Conservation (phyloP, 2,329 filamentous ascomycete species). For the Xylariaceae sp. region DNA sequence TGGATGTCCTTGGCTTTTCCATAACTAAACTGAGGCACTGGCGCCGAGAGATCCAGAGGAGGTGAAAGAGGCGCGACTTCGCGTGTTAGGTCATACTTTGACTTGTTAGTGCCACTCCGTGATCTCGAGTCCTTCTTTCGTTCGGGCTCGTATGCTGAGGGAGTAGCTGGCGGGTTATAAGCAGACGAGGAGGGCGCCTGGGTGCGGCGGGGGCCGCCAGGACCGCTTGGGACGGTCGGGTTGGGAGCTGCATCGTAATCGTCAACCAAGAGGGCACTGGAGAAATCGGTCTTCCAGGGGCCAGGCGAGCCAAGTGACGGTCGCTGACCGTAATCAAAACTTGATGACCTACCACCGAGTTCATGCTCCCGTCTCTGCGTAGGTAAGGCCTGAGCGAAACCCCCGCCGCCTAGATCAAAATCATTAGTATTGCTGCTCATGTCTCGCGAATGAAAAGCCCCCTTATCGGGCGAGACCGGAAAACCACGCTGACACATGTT, state of each 20-base stretch:
- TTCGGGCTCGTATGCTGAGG: constrained; percentile 37
- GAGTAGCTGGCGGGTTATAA: constrained; percentile 34
- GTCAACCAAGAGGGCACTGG: constrained; percentile 46
- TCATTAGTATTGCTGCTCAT: constrained; percentile 67
- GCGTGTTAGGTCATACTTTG: constrained; percentile 26
- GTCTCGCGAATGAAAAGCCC: constrained; percentile 48
- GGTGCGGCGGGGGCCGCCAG: constrained; percentile 52
- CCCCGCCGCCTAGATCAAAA: constrained; percentile 52
- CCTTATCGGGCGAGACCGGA: constrained; percentile 35
- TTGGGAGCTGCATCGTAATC: constrained; percentile 79
- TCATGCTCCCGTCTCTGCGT: constrained; percentile 55
- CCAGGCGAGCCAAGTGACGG: constrained; percentile 30
- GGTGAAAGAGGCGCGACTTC: constrained; percentile 32
- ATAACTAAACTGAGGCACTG: constrained; percentile 54
- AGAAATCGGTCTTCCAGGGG: constrained; percentile 45
- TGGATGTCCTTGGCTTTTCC: constrained; percentile 52
- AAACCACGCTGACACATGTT: constrained; percentile 50
- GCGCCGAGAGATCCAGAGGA: constrained; percentile 44
- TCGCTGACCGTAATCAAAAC: constrained; percentile 63
- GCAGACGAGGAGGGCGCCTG: constrained; percentile 32
- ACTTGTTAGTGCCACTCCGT: constrained; percentile 29
- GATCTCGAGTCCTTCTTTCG: constrained; percentile 54
- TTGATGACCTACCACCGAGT: constrained; percentile 58
- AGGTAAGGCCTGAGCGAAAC: constrained; percentile 52
- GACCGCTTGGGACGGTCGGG: constrained; percentile 76